Base-by-base conservation (phyloP, 192 early-diverging fungal genomes). In the Haplosporangium gracile region DNA sequence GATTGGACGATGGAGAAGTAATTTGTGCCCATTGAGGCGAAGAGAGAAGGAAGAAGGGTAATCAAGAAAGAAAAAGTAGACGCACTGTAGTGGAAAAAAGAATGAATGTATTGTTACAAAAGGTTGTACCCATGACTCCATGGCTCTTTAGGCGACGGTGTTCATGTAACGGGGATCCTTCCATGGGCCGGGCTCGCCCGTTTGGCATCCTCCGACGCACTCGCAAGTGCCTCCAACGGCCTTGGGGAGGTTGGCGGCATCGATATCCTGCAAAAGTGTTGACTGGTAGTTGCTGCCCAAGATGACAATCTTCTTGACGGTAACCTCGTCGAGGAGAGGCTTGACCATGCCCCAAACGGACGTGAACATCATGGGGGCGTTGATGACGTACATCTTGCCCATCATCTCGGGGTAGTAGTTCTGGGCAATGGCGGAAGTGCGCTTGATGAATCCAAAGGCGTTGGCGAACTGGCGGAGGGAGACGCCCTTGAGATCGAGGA, bases 351-450 rank as follows among this genome's bases (percentile, higher is more conserved):
- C 78, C 91, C 91, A 92, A 55, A 89, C 89, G 40, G 90, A 91
- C 39, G 90, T 88, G 82, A 96, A 96, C 47, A 96, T 89, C 90
- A 93, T 93, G 26, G 95, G 95, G 13, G 95, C 93, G 81, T 96
- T 96, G 87, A 96, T 95, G 76, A 96, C 93, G 79, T 90, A 95
- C 93, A 96, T 95, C 88, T 94, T 94, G 77, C 95, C 95, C 83
- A 96, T 90, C 88, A 92, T 95, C 83, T 96, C 95, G 11, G 95
- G 95, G 85, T 96, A 96, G 89, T 96, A 95, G 88, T 96, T 92
- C 78, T 95, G 94, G 11, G 94, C 94, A 89, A 95, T 94, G 36
- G 90, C 80, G 18, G 93, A 93, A 4, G 95, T 91, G 71, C 91
- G 88, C 81, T 94, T 93, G 73, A 96, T 93, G 38, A 95, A 88